Percentiles rank a stretch among this genome's conserved stretches.
Conservation (phyloP, 1,139 yeast species). For the Blastobotrys malaysiensis region DNA sequence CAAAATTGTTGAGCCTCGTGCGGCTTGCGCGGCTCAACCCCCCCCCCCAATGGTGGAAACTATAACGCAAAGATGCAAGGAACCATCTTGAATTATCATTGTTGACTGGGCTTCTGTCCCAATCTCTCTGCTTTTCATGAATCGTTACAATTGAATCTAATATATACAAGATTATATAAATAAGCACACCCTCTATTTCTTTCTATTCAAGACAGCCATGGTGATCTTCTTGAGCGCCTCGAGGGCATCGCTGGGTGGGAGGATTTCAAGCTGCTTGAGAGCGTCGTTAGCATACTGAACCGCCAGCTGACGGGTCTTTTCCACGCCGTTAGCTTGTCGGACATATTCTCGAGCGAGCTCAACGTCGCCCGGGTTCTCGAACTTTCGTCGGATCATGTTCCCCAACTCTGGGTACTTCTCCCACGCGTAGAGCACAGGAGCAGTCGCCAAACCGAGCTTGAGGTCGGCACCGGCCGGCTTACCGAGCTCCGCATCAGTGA, state of each 20-base stretch:
- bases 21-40: not conserved
- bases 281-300: slow-evolving; percentile 73
- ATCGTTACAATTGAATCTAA: not conserved
- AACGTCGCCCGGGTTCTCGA: slow-evolving; percentile 75
- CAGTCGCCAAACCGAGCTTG: slow-evolving; percentile 91
- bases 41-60: not conserved
- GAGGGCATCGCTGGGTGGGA: slow-evolving; percentile 87
- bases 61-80: too few species aligned
- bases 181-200: slow-evolving; percentile 40
- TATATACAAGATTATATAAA: slow-evolving; percentile 5
- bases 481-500: slow-evolving; percentile 75
- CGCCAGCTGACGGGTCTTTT: slow-evolving; percentile 72
- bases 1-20: not conserved
- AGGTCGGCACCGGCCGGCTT: slow-evolving; percentile 96
- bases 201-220: slow-evolving; percentile 75
- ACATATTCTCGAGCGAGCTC: slow-evolving; percentile 75
- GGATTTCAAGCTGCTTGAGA: slow-evolving; percentile 51
- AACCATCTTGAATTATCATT: too few species aligned
- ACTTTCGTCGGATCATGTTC: slow-evolving; percentile 75
- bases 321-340: slow-evolving; percentile 64
- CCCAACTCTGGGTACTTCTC: slow-evolving; percentile 80
- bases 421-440: slow-evolving; percentile 96
- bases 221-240: slow-evolving; percentile 84
- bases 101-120: too few species aligned
- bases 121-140: too few species aligned